phyloP scores from a whole-genome alignment of 148 eudicot species.

The Bassia scoparia region DNA sequence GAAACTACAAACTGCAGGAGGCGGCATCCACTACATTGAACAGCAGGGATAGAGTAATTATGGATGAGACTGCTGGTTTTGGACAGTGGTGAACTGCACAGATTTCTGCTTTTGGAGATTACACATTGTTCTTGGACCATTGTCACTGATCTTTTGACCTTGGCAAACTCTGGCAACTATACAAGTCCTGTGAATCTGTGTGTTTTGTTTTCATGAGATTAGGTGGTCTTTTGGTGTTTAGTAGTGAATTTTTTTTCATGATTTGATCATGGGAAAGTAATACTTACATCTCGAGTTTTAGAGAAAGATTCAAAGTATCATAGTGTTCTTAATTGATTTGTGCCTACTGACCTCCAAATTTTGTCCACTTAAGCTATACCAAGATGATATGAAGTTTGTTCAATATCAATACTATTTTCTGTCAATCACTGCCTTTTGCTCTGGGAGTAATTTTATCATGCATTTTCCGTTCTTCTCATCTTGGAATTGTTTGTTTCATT shows the following conservation, averaged over 20 bases:
- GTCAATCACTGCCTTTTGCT: neutral
- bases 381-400: neutral
- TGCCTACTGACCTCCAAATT: conserved; percentile 3
- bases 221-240: conserved; percentile 9
- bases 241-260: conserved; percentile 6
- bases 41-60: conserved; percentile 25
- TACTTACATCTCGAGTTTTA: conserved; percentile 3
- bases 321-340: neutral
- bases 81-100: conserved; percentile 34
- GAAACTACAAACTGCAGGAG: conserved; percentile 57
- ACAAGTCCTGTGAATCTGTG: conserved; percentile 14
- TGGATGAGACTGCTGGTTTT: conserved; percentile 28
- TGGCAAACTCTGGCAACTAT: conserved; percentile 12
- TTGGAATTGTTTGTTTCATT: neutral
- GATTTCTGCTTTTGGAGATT: conserved; percentile 32
- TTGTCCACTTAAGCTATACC: neutral
- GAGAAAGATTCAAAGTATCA: neutral
- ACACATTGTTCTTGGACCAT: conserved; percentile 12
- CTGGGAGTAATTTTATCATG: neutral
- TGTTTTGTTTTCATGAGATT: conserved; percentile 11
- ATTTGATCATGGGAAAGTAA: conserved; percentile 14
- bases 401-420: neutral
- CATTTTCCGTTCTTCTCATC: neutral
- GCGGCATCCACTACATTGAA: conserved; percentile 62
- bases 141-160: conserved; percentile 18